These are phyloP conservation scores for Gaeumannomyces sp. DNA, from an alignment of 2,329 filamentous ascomycete genomes.

Conservation along the genomic window DNA sequence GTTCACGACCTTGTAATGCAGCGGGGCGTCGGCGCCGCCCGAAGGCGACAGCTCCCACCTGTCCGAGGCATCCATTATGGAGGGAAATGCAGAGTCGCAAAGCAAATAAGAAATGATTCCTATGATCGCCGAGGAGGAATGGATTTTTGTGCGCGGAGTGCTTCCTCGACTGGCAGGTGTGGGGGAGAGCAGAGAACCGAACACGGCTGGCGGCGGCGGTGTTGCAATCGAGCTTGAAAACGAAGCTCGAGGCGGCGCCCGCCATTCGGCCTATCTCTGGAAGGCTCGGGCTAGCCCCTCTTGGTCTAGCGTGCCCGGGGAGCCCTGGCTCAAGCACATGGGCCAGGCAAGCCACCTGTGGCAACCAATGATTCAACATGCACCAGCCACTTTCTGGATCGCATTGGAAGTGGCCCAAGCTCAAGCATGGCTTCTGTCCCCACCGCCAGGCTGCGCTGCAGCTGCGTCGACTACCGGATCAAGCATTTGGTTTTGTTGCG, in stretches of 20 bases:
- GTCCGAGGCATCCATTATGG: conserved; percentile 12
- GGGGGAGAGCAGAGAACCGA: neutral
- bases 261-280: too few species aligned
- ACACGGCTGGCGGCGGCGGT: neutral
- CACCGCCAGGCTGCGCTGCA: conserved; percentile 11
- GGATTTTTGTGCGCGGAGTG: neutral
- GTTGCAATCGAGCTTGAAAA: neutral
- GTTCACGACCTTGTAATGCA: conserved; percentile 40
- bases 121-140: neutral
- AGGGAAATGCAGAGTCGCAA: neutral
- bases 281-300: neutral
- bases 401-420: neutral
- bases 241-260: neutral
- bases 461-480: conserved; percentile 9
- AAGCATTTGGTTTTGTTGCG: neutral
- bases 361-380: neutral
- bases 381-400: neutral
- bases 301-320: neutral
- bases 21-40: conserved; percentile 15
- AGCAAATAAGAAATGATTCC: neutral
- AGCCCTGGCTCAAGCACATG: neutral
- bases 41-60: neutral
- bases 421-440: conserved; percentile 2
- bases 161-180: neutral
- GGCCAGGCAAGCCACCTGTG: neutral